Conservation (phyloP, 1,284 basidiomycete species). For the Pterulicium gracile region DNA sequence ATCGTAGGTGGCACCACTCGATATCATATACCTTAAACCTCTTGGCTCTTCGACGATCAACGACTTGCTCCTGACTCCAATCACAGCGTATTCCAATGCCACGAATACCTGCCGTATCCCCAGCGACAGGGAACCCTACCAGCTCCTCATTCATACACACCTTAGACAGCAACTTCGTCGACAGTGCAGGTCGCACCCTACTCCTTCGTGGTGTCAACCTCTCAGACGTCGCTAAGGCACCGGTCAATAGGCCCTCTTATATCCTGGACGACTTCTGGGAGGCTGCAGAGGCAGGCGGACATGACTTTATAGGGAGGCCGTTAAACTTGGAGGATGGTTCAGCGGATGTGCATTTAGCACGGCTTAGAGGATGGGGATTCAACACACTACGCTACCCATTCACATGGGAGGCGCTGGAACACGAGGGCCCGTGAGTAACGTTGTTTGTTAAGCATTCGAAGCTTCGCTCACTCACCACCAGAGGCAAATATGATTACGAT, state of each 20-base stretch:
- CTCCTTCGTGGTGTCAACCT: constrained; percentile 91
- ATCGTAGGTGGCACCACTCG: constrained; percentile 1
- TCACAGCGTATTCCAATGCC: too few species aligned
- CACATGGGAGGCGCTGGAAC: constrained; percentile 93
- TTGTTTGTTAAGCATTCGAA: constrained; percentile 3
- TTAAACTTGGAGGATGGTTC: constrained; percentile 77
- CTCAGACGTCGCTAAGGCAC: constrained; percentile 81
- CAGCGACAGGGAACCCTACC: constrained; percentile 1
- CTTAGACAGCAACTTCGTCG: constrained; percentile 68
- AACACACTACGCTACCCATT: constrained; percentile 89
- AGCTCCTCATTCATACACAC: constrained; percentile 40
- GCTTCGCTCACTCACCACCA: constrained; percentile 19
- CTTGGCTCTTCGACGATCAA: too few species aligned
- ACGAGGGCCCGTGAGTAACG: constrained; percentile 79
- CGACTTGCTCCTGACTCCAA: too few species aligned
- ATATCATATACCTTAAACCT: neutral
- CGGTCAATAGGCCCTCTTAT: constrained; percentile 59
- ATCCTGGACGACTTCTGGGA: constrained; percentile 84
- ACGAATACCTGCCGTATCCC: constrained; percentile 1
- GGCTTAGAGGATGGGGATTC: constrained; percentile 89
- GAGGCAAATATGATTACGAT: constrained; percentile 83
- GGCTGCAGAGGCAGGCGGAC: constrained; percentile 62
- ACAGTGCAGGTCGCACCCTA: constrained; percentile 73
- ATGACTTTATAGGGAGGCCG: constrained; percentile 68
- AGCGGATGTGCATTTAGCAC: constrained; percentile 81